Evolutionary conservation across 2,329 filamentous ascomycete species (phyloP), one percentile per base, ranked within the genome.

Genomic region (Penicillium sp.): DNA sequence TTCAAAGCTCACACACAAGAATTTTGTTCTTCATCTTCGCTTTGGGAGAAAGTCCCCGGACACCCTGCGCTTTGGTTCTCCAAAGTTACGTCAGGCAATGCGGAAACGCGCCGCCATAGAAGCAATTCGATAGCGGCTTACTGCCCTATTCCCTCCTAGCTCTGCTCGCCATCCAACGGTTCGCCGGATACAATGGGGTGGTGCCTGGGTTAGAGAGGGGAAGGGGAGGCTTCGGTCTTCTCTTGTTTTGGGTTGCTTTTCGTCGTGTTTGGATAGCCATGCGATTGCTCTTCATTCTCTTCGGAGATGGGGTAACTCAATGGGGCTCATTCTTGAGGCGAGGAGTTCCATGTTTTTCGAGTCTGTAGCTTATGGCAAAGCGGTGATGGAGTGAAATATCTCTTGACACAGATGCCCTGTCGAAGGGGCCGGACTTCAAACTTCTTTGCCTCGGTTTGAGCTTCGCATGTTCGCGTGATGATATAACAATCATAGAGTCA

Each of bases 31-130:
- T 70, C 74, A 16, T 65, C 64, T 63, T 68, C 74, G 93, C 93
- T 97, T 97, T 95, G 92, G 93, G 93, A 96, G 93, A 98, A 98
- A 98, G 93, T 98, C 93, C 93, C 93, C 93, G 93, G 93, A 97
- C 93, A 88, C 63, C 80, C 84, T 83, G 83, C 80, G 76, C 72
- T 60, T 62, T 66, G 71, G 58, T 61, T 60, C 50, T 56, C 58
- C 57, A 55, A 58, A 67, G 63, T 60, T 26, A 55, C 53, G 79
- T 75, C 80, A 81, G 80, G 77, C 73, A 79, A 77, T 85, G 93
- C 91, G 91, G 91, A 96, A 96, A 97, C 90, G 91, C 93, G 91
- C 91, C 93, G 93, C 92, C 93, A 96, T 93, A 97, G 88, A 96
- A 96, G 93, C 92, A 92, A 84, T 73, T 77, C 82, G 75, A 83